These are phyloP conservation scores for Boletales sp. DNA, from an alignment of 768 basidiomycete genomes.

Conservation along the genomic window DNA sequence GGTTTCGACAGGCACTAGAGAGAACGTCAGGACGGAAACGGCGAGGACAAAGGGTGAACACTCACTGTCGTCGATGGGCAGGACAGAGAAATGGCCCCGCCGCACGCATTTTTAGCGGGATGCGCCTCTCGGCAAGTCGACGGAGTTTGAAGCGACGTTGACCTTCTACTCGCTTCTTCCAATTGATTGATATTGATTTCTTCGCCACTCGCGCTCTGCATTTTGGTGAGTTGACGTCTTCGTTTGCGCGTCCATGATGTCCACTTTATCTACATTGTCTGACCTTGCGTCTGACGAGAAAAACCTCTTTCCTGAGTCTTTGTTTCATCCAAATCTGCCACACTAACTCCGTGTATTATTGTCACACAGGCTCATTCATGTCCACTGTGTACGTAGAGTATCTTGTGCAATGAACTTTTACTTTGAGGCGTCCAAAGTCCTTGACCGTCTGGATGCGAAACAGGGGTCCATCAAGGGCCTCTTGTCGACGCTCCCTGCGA, in stretches of 20 bases:
- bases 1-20: slow-evolving; percentile 68
- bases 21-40: slow-evolving; percentile 1
- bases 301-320: slow-evolving; percentile 20
- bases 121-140: slow-evolving; percentile 26
- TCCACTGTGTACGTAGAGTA: slow-evolving; percentile 27
- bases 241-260: slow-evolving; percentile 47
- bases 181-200: neutral
- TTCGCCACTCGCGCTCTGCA: neutral
- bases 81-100: neutral
- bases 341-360: slow-evolving; percentile 30
- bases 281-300: slow-evolving; percentile 58
- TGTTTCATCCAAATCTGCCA: slow-evolving; percentile 3
- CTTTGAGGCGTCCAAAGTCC: slow-evolving; percentile 78
- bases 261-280: slow-evolving; percentile 90
- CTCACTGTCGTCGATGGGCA: slow-evolving; percentile 25
- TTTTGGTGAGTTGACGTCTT: slow-evolving; percentile 18
- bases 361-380: slow-evolving; percentile 25
- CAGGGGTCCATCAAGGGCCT: slow-evolving; percentile 91
- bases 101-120: slow-evolving; percentile 26
- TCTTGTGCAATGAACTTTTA: slow-evolving; percentile 83
- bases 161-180: neutral
- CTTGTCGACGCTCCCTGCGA: slow-evolving; percentile 67
- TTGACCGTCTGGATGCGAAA: slow-evolving; percentile 84
- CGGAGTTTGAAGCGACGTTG: slow-evolving; percentile 30
- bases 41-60: slow-evolving; percentile 4